Evolutionary conservation across 192 early-diverging fungal species (phyloP), one percentile per base, ranked within the genome.

Genomic region (Podochytrium sp.): DNA sequence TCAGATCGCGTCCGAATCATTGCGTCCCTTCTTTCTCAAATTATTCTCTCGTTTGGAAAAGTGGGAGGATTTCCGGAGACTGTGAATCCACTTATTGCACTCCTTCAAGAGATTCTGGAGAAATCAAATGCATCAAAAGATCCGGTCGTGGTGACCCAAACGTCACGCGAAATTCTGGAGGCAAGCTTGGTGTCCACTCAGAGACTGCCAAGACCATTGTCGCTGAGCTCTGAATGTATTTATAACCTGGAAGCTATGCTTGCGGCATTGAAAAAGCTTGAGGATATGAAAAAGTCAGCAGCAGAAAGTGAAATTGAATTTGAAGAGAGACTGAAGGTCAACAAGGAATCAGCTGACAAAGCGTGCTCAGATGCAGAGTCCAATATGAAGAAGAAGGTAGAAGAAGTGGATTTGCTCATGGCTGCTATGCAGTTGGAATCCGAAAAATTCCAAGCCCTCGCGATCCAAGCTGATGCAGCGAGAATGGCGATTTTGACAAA

Each of bases 51-150:
- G 4, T 61, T 61, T 61, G 58, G 37, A 38, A 5, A 10, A 18
- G 58, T 61, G 18, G 58, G n/a, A n/a, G n/a, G 58, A 34, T 61
- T 37, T 23, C 58, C 58, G 12, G 23, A 5, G 52, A 55, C 52
- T 10, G 5, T 34, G 34, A 61, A 61, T 30, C 58, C 58, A 34
- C 33, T 61, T 4, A 61, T 61, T 38, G 18, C 12, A 18, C 6
- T 61, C 10, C 58, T 61, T 30, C 29, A 61, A 38, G 37, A 37
- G 3, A 61, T 61, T 35, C 0, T 20, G 10, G 43, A 7, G 20
- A 20, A 47, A 47, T 47, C 43, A 12, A 20, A 20, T 12, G 20
- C 43, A 7, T 47, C 43, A 47, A 7, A 7, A 47, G 10, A 7
- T 7, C 43, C 7, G 7, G 43, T 47, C 43, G n/a, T n/a, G n/a